phyloP scores from a whole-genome alignment of 176 grass and related monocot genomes.

The Bonia amplexicaulis region DNA sequence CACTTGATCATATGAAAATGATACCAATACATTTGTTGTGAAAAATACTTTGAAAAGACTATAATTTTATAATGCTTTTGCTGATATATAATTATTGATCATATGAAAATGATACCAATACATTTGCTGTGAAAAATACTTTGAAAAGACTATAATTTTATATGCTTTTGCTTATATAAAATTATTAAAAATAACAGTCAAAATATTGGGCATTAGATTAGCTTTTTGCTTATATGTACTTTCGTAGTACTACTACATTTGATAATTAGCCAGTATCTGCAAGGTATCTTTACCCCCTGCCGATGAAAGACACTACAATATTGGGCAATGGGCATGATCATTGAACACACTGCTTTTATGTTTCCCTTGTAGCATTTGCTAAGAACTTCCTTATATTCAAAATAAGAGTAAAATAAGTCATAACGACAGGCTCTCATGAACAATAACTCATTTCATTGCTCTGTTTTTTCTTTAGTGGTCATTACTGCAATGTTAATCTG shows the following conservation, averaged over 20 bases:
- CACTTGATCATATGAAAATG: neutral
- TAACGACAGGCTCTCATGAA: neutral
- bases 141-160: neutral
- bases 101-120: neutral
- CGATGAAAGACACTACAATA: neutral
- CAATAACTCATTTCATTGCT: neutral
- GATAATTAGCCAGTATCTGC: neutral
- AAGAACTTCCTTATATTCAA: neutral
- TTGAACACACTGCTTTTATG: neutral
- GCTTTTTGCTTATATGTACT: no score
- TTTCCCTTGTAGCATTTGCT: neutral
- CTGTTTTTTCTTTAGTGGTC: neutral
- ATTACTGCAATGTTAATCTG: neutral
- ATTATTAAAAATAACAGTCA: neutral
- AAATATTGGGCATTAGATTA: neutral
- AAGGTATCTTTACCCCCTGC: neutral
- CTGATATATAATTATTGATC: neutral
- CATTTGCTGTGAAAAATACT: neutral
- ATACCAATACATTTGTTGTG: neutral
- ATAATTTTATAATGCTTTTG: neutral
- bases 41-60: neutral
- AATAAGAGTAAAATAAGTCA: neutral
- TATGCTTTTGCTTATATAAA: neutral
- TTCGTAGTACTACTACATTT: no score
- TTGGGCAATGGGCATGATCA: neutral